These are phyloP conservation scores for Colletotrichum sp. DNA, from an alignment of 2,329 filamentous ascomycete species.

Conservation along the genomic window DNA sequence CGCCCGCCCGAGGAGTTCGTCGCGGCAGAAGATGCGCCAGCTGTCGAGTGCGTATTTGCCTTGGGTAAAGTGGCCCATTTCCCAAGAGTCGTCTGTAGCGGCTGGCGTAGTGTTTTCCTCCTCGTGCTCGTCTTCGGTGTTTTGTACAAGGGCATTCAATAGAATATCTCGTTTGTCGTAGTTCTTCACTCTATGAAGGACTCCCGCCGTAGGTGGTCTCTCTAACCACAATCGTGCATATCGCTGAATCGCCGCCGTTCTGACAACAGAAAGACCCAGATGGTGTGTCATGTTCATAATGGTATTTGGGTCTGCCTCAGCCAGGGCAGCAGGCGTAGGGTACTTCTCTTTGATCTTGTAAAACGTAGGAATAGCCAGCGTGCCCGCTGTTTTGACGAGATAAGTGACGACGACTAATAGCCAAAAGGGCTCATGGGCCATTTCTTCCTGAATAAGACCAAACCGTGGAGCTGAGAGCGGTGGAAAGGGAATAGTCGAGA, in stretches of 20 bases:
- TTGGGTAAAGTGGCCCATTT: conserved; percentile 84
- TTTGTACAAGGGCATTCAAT: neutral
- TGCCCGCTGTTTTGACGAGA: conserved; percentile 80
- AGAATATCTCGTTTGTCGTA: conserved; percentile 46
- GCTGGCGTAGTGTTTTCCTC: neutral
- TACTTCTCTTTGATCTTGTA: conserved; percentile 71
- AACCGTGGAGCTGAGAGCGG: conserved; percentile 68
- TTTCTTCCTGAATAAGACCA: conserved; percentile 83
- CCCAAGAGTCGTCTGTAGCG: conserved; percentile 63
- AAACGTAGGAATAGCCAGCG: conserved; percentile 77
- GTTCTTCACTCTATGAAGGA: conserved; percentile 57
- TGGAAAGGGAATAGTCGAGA: conserved; percentile 70
- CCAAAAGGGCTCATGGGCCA: conserved; percentile 77
- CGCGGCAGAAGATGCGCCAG: conserved; percentile 93
- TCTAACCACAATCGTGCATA: conserved; percentile 74
- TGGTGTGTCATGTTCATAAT: conserved; percentile 67
- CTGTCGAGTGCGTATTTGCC: conserved; percentile 86
- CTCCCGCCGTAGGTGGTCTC: conserved; percentile 63
- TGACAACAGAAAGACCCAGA: conserved; percentile 73
- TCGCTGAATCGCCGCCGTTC: conserved; percentile 70
- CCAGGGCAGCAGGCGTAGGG: conserved; percentile 69
- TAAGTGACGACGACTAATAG: conserved; percentile 85
- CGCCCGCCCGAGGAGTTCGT: conserved; percentile 71
- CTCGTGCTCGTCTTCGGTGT: neutral
- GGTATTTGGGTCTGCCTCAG: conserved; percentile 58